These are phyloP conservation scores for Chalaropsis thielavioides DNA, from an alignment of 2,329 filamentous ascomycete genomes.

Conservation along the genomic window DNA sequence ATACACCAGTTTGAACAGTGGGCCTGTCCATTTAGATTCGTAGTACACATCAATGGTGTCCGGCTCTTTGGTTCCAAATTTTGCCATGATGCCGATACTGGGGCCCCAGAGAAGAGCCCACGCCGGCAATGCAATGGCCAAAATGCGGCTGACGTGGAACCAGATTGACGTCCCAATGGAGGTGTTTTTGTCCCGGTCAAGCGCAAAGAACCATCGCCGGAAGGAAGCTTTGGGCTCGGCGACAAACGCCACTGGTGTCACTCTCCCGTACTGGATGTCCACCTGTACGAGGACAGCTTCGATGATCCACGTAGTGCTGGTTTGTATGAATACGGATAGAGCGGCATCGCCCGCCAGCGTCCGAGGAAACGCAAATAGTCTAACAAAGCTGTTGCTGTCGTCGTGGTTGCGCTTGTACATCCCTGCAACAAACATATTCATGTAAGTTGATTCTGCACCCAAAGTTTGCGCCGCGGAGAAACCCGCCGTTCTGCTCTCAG, in stretches of 20 bases:
- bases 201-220: slow-evolving; percentile 32
- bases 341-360: slow-evolving; percentile 37
- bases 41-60: slow-evolving; percentile 32
- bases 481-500: too few relatives aligned
- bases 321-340: slow-evolving; percentile 38
- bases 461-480: background rate
- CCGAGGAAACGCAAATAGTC: slow-evolving; percentile 36
- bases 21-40: slow-evolving; percentile 30
- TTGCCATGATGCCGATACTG: slow-evolving; percentile 30
- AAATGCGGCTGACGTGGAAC: slow-evolving; percentile 29
- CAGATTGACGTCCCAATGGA: slow-evolving; percentile 27
- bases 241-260: slow-evolving; percentile 34
- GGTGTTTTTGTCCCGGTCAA: slow-evolving; percentile 24
- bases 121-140: slow-evolving; percentile 25
- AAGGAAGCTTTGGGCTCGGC: slow-evolving; percentile 25
- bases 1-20: slow-evolving; percentile 36
- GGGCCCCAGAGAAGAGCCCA: slow-evolving; percentile 33
- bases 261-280: slow-evolving; percentile 31
- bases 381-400: slow-evolving; percentile 25
- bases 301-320: slow-evolving; percentile 37
- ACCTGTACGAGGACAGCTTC: slow-evolving; percentile 34
- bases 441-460: background rate
- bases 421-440: slow-evolving; percentile 22
- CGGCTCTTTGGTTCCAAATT: slow-evolving; percentile 24
- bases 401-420: slow-evolving; percentile 31